phyloP scores from a whole-genome alignment of 2,329 filamentous ascomycete genomes.

The Cordyceps tenuipes region DNA sequence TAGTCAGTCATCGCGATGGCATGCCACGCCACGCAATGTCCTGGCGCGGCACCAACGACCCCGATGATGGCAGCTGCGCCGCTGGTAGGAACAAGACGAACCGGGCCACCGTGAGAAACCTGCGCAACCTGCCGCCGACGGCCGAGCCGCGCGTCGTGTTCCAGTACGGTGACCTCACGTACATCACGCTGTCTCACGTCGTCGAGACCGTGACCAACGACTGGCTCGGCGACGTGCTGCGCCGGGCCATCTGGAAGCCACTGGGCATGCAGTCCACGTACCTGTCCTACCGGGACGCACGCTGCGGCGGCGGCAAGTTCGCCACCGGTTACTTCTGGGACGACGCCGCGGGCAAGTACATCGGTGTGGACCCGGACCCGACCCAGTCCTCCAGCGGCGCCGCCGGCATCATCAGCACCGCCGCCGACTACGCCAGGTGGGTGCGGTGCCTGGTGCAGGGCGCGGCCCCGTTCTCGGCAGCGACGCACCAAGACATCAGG shows the following conservation, averaged over 20 bases:
- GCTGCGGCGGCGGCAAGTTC: neutral
- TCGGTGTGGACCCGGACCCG: conserved; percentile 17
- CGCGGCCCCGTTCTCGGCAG: neutral
- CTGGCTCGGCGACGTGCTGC: conserved; percentile 28
- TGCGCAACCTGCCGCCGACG: conserved; percentile 33
- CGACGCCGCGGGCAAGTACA: conserved; percentile 13
- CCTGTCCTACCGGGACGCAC: neutral
- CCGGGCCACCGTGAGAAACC: conserved; percentile 9
- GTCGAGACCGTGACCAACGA: conserved; percentile 28
- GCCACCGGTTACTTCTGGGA: neutral
- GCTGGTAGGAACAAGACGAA: neutral
- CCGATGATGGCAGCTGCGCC: neutral
- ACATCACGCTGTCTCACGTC: conserved; percentile 29
- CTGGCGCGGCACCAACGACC: neutral
- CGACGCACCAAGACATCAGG: neutral
- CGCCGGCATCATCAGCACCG: conserved; percentile 30
- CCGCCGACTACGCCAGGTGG: conserved; percentile 41
- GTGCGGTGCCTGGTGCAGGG: conserved; percentile 31
- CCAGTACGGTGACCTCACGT: conserved; percentile 41
- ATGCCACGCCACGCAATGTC: neutral
- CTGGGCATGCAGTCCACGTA: conserved; percentile 19
- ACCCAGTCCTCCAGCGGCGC: conserved; percentile 24
- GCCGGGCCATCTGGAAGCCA: conserved; percentile 25
- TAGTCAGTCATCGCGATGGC: conserved; percentile 43
- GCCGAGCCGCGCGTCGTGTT: conserved; percentile 32